These are phyloP conservation scores for Tanacetum coccineum DNA, from an alignment of 129 eudicot species.

Conservation along the genomic window DNA sequence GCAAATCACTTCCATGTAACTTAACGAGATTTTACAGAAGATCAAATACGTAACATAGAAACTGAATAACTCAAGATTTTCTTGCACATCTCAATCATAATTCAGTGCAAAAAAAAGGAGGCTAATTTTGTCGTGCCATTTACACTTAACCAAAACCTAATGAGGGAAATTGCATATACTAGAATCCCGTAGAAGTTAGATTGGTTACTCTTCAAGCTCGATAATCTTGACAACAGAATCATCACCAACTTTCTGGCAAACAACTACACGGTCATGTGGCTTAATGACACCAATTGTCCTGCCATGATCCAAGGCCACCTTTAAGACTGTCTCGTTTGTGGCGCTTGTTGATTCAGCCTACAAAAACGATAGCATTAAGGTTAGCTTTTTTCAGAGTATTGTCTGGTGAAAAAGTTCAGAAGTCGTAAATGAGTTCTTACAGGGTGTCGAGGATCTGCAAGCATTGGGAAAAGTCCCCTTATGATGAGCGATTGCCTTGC, in stretches of 20 bases:
- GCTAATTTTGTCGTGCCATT: constrained; percentile 10
- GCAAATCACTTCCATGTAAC: no score
- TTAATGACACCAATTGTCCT: constrained; percentile 65
- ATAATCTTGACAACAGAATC: constrained; percentile 86
- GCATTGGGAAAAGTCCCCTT: constrained; percentile 92
- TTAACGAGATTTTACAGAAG: no score
- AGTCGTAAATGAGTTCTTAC: constrained; percentile 36
- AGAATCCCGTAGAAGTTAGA: not conserved
- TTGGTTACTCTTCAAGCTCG: constrained; percentile 49
- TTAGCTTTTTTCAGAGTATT: not conserved
- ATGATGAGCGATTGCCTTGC: constrained; percentile 93
- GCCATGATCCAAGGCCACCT: constrained; percentile 77
- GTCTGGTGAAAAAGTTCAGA: not conserved
- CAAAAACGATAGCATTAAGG: constrained; percentile 7
- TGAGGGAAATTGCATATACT: not conserved
- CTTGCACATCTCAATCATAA: no score
- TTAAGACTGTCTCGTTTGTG: constrained; percentile 67
- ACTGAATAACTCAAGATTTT: no score
- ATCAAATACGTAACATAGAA: no score
- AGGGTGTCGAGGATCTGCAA: constrained; percentile 96
- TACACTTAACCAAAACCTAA: not conserved
- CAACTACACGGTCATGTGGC: constrained; percentile 74
- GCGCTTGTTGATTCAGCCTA: constrained; percentile 71
- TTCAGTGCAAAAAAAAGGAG: not conserved
- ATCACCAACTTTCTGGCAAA: constrained; percentile 92